Evolutionary conservation across 345 rosid species (phyloP), one percentile per base, ranked within the genome.

Genomic region (Syzygium grande): DNA sequence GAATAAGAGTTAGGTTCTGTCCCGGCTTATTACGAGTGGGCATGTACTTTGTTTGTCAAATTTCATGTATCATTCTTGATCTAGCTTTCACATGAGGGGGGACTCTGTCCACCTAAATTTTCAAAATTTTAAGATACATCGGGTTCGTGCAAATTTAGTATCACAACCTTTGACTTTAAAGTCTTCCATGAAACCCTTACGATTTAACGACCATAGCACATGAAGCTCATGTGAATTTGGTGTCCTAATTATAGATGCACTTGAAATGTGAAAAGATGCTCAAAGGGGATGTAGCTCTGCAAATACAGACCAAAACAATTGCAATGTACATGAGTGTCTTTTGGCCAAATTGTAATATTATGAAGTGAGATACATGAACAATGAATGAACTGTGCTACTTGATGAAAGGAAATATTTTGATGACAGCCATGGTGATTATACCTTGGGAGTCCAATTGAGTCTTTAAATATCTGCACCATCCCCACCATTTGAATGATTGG

Each of bases 1-100:
- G 5, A 7, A 65, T 65, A 10, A 29, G 2, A 65, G 10, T 65
- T 4, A 9, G 21, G 38, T 65, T 29, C 38, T 15, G 4, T 59
- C 65, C 30, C 0, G 11, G 19, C 41, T 15, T 63, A 30, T 16
- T 16, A 30, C 0, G 1, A 0, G 6, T 30, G 34, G 6, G 0
- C 55, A 2, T 52, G 16, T 21, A 8, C 22, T 53, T 1, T 3
- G 4, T 17, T 17, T 21, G 22, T 17, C 56, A 53, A 53, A 53
- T 6, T 53, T 17, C 6, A 17, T 2, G 22, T 6, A 9, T 17
- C 9, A 2, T 53, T 53, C 22, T 9, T 17, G 6, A 53, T 53
- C 9, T 17, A 21, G 56, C 56, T 53, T 3, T 19, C 55, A 6
- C 22, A 19, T 16, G 55, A 53, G 55, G 16, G 55, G 55, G 6